These are phyloP conservation scores for Tylopilus felleus DNA, from an alignment of 768 basidiomycete genomes.

Conservation along the genomic window DNA sequence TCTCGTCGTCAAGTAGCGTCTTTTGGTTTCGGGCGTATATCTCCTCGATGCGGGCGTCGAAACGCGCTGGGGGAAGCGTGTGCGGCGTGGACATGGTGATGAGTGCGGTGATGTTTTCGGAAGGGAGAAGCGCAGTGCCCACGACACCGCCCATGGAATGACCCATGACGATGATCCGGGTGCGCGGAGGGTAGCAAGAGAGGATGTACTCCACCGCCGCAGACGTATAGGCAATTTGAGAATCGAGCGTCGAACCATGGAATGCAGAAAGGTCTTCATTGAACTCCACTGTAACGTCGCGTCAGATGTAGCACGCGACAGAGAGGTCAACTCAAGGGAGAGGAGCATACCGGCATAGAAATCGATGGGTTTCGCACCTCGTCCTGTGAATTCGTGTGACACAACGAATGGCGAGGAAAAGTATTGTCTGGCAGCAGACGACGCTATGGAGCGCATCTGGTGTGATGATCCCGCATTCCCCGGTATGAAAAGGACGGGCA, in stretches of 20 bases:
- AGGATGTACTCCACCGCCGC: constrained; percentile 75
- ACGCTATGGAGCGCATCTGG: constrained; percentile 93
- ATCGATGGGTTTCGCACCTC: constrained; percentile 59
- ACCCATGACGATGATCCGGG: constrained; percentile 74
- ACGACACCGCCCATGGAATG: constrained; percentile 99
- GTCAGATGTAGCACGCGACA: background rate
- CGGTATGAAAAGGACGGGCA: constrained; percentile 94
- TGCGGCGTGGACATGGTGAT: constrained; percentile 98
- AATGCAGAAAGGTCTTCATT: constrained; percentile 97
- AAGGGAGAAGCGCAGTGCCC: constrained; percentile 73
- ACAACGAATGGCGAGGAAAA: constrained; percentile 57
- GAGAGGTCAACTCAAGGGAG: background rate
- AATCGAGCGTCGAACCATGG: constrained; percentile 82
- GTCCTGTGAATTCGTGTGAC: constrained; percentile 50
- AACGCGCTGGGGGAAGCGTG: constrained; percentile 79
- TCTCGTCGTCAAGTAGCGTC: constrained; percentile 43
- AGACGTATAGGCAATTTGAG: constrained; percentile 74
- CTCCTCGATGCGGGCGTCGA: constrained; percentile 76
- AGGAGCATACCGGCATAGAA: constrained; percentile 72
- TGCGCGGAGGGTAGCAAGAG: constrained; percentile 62
- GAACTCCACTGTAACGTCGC: constrained; percentile 62
- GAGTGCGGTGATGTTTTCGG: constrained; percentile 63
- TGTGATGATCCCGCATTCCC: constrained; percentile 95
- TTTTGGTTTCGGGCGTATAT: constrained; percentile 55
- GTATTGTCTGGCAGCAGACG: constrained; percentile 81